Conservation (phyloP, 2,329 filamentous ascomycete genomes). For the Penicillium sp. region DNA sequence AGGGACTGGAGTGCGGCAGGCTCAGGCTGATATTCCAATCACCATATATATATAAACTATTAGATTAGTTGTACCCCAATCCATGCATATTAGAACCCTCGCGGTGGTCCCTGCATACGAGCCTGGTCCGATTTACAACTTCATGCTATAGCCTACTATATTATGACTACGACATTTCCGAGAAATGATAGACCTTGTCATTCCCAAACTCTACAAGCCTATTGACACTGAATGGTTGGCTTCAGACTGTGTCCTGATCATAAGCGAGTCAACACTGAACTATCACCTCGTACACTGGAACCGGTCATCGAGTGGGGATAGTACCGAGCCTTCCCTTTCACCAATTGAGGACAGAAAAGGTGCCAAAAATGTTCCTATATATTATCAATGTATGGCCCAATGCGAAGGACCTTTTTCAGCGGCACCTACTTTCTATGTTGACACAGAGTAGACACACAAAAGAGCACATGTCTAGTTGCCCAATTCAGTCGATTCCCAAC, state of each 20-base stretch:
- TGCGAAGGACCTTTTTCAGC: not conserved
- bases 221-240: not conserved
- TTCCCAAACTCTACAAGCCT: not conserved
- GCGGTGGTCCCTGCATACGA: not conserved
- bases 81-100: not conserved
- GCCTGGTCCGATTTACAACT: not conserved
- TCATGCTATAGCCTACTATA: not conserved
- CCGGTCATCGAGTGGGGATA: not conserved
- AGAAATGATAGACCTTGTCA: not conserved
- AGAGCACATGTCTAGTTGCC: not conserved
- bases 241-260: conserved; percentile 1
- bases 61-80: not conserved
- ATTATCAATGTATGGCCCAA: not conserved
- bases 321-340: not conserved
- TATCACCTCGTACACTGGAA: not conserved
- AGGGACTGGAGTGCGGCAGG: conserved; percentile 33
- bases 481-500: not conserved
- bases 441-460: not conserved
- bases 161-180: not conserved
- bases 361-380: not conserved
- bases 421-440: not conserved
- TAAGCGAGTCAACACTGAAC: not conserved
- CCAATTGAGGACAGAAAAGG: not conserved
- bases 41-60: not conserved
- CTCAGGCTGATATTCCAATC: not conserved